A percentile compares a stretch with the other conserved stretches of the same genome.
phyloP scores from a whole-genome alignment of 2,329 filamentous ascomycete genomes.

The Monilinia vaccinii-corymbosi region DNA sequence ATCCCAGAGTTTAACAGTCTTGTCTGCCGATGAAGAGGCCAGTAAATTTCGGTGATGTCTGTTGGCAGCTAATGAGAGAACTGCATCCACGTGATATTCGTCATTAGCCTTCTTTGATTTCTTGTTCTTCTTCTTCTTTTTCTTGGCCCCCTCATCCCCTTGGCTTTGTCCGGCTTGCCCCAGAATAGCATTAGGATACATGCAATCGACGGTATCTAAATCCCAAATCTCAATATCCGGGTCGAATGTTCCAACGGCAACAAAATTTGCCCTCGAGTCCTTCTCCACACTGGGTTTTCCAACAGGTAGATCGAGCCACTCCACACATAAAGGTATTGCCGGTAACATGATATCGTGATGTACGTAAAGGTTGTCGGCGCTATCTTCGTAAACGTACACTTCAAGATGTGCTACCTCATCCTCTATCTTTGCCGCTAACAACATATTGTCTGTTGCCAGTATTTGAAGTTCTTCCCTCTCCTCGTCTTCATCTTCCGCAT shows the following conservation, averaged over 20 bases:
- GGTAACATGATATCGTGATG: conserved; percentile 99
- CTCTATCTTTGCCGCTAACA: conserved; percentile 88
- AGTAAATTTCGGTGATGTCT: conserved; percentile 88
- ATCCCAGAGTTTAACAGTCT: conserved; percentile 97
- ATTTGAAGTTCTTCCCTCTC: conserved; percentile 93
- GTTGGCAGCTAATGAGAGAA: conserved; percentile 86
- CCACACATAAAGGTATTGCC: conserved; percentile 86
- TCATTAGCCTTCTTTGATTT: conserved; percentile 84
- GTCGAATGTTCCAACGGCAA: conserved; percentile 93
- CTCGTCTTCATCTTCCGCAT: conserved; percentile 52
- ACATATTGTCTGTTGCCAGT: conserved; percentile 81
- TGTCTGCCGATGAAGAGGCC: conserved; percentile 90
- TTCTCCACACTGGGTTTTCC: conserved; percentile 55
- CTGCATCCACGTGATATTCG: conserved; percentile 86
- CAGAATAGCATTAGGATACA: conserved; percentile 96
- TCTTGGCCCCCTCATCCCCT: conserved; percentile 39
- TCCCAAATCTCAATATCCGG: conserved; percentile 99
- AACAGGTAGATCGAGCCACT: conserved; percentile 93
- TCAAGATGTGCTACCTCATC: conserved; percentile 95
- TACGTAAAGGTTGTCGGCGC: conserved; percentile 92
- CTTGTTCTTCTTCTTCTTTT: conserved; percentile 87
- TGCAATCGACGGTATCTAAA: conserved; percentile 88
- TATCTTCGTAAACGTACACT: conserved; percentile 95
- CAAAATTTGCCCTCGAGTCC: conserved; percentile 74
- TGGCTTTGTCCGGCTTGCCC: conserved; percentile 55